Evolutionary conservation across 176 grass and related monocot genomes (phyloP), one percentile per base, ranked within the genome.

Genomic region (Guadua angustifolia): DNA sequence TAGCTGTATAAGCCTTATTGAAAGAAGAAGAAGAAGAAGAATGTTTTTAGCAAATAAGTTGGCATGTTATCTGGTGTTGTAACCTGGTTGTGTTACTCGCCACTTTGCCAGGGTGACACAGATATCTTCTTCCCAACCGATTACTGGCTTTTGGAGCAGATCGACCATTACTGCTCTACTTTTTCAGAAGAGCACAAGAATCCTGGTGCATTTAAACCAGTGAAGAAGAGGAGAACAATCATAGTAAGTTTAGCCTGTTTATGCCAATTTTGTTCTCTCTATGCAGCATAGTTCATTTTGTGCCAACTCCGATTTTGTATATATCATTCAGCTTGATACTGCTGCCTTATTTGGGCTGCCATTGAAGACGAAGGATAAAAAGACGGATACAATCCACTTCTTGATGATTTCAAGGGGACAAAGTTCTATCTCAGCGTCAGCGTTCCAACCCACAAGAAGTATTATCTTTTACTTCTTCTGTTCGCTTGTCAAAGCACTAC

Each of bases 111-210:
- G 96, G 96, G 96, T 66, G 89, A 98, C 74, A 86, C 96, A 32
- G 96, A 98, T 87, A 95, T 98, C 82, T 95, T 95, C 83, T 95
- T 98, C 78, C 93, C 96, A 61, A 95, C 93, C 66, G 88, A 98
- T 84, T 98, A 95, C 79, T 85, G 80, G 89, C 86, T 98, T 43
- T 87, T 98, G 75, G 91, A 95, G 87, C 77, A 71, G 76, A 95
- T 98, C 4, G 93, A 98, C 74, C 93, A 98, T 95, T 36, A 84
- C 64, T 95, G 85, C 87, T 89, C 96, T 87, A 89, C 83, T 36
- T 98, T 92, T 75, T 92, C 67, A 70, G 87, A 81, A 66, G 80
- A 92, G 40, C 89, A 85, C 50, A 90, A 75, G 79, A 92, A 77
- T 17, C 76, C 70, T 9, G 86, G 82, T 51, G 78, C 93, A 63